A percentile compares a stretch with the other conserved stretches of the same genome.
phyloP scores from a whole-genome alignment of 805 yeast species.

The Starmerella apicola region DNA sequence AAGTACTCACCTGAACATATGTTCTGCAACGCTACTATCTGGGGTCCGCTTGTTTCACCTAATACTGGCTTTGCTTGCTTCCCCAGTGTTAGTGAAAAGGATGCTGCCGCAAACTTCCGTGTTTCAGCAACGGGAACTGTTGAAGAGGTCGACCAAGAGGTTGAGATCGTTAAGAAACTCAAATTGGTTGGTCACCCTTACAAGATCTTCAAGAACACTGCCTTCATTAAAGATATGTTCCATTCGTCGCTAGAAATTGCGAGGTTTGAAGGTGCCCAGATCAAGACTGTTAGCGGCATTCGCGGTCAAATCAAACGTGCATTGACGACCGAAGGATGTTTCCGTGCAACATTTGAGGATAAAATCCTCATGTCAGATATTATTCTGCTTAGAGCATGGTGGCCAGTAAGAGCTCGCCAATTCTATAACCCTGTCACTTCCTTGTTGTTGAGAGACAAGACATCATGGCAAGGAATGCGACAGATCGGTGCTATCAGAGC shows the following conservation, averaged over 20 bases:
- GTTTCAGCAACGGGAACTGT: constrained; percentile 96
- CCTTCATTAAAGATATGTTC: constrained; percentile 95
- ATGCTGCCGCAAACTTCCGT: constrained; percentile 81
- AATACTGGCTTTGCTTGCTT: constrained; percentile 96
- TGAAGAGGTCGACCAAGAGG: constrained; percentile 77
- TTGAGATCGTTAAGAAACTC: constrained; percentile 88
- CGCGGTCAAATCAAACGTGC: constrained; percentile 97
- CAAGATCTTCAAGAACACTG: constrained; percentile 89
- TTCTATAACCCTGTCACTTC: constrained; percentile 97
- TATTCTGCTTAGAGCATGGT: constrained; percentile 88
- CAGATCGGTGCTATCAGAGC: constrained; percentile 89
- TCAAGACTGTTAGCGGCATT: constrained; percentile 92
- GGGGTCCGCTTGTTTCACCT: constrained; percentile 95
- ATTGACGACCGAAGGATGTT: constrained; percentile 81
- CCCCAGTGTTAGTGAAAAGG: constrained; percentile 69
- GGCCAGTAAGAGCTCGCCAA: constrained; percentile 78
- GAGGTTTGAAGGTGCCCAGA: constrained; percentile 93
- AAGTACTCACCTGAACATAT: constrained; percentile 98
- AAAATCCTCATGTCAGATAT: constrained; percentile 75
- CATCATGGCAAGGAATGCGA: constrained; percentile 93
- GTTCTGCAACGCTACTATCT: constrained; percentile 87
- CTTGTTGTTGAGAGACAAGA: constrained; percentile 58
- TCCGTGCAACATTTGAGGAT: constrained; percentile 94
- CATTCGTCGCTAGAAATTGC: constrained; percentile 87
- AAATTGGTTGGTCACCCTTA: constrained; percentile 91